Evolutionary conservation across 768 basidiomycete genomes (phyloP).

Genomic region (Kwoniella mangroviensis): DNA sequence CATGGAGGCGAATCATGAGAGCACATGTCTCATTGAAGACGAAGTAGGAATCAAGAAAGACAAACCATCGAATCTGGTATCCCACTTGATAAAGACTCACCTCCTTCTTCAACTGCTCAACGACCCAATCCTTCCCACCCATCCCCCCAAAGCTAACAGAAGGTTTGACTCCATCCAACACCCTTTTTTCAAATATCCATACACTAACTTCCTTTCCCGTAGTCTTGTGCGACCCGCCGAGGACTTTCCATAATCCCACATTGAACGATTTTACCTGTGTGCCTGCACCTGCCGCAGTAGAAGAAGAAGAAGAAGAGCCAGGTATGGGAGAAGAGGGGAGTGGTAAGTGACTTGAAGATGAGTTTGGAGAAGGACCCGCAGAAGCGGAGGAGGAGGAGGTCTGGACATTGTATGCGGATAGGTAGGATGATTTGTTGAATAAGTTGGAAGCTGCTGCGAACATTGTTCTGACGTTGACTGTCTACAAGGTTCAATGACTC

Average conservation of each 20-base stretch:
- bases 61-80: background rate
- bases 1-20: too few relatives aligned
- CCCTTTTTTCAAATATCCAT: conserved; percentile 87
- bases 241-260: conserved; percentile 88
- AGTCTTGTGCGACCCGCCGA: conserved; percentile 82
- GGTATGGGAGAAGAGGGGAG: conserved; percentile 2
- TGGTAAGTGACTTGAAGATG: conserved; percentile 32
- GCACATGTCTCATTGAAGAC: too few relatives aligned
- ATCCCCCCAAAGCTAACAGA: conserved; percentile 56
- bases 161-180: conserved; percentile 70
- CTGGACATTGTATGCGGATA: conserved; percentile 40
- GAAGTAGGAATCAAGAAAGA: too few relatives aligned
- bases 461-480: conserved; percentile 16
- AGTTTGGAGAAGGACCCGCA: conserved; percentile 20
- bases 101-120: conserved; percentile 90
- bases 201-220: conserved; percentile 88
- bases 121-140: conserved; percentile 69
- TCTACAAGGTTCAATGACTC: background rate
- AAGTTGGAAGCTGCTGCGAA: conserved; percentile 43
- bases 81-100: conserved; percentile 54
- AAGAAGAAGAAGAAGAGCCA: background rate
- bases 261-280: conserved; percentile 60
- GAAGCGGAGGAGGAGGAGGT: conserved; percentile 10
- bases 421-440: conserved; percentile 37
- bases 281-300: background rate